A percentile compares a stretch with the other conserved stretches of the same genome.
phyloP scores from a whole-genome alignment of 2,329 filamentous ascomycete species.

The Calonectria montana region DNA sequence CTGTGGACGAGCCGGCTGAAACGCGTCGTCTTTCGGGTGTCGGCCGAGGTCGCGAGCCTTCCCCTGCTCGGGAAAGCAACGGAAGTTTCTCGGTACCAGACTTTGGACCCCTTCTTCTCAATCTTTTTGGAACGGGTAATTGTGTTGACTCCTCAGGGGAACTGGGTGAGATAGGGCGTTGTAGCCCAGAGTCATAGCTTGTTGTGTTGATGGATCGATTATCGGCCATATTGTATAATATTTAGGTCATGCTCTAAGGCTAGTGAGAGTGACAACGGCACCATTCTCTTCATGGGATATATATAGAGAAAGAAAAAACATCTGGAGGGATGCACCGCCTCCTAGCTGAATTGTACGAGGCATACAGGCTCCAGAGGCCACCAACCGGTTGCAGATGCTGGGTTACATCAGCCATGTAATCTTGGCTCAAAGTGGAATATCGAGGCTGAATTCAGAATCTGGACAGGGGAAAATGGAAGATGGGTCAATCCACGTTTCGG shows the following conservation, averaged over 20 bases:
- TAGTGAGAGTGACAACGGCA: background rate
- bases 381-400: background rate
- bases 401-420: background rate
- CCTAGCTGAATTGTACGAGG: background rate
- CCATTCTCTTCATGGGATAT: background rate
- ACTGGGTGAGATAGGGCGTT: background rate
- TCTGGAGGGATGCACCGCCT: background rate
- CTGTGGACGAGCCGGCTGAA: background rate
- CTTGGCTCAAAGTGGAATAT: background rate
- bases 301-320: background rate
- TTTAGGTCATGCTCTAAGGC: background rate
- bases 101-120: background rate
- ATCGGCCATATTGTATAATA: background rate
- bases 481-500: background rate
- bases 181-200: background rate
- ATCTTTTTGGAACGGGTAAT: background rate
- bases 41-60: background rate
- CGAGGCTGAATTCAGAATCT: background rate
- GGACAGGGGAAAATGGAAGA: background rate
- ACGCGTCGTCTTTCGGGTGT: background rate
- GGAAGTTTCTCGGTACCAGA: background rate
- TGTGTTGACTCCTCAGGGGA: background rate
- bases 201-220: no score
- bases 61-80: background rate
- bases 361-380: background rate